Conservation (phyloP, 2,329 filamentous ascomycete species). For the Aspergillus clavatus region DNA sequence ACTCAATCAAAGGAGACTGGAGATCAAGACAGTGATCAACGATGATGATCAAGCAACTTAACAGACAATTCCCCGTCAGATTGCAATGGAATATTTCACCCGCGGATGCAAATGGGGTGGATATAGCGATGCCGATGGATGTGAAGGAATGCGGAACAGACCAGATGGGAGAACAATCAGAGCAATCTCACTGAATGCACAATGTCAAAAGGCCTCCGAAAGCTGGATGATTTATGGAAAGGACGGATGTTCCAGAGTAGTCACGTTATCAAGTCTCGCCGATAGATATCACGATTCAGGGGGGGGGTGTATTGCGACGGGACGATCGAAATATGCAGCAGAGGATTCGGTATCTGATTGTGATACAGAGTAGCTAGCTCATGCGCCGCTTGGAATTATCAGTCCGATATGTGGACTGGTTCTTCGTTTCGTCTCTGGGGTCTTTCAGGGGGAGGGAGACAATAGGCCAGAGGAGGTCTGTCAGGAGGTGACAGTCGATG, state of each 20-base stretch:
- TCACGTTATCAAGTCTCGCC: neutral
- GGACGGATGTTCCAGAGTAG: neutral
- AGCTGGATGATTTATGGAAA: neutral
- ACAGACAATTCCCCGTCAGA: too few species aligned
- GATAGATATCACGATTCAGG: neutral
- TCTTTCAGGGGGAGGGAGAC: neutral
- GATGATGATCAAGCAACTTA: neutral
- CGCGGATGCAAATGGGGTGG: too few species aligned
- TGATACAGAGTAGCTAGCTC: neutral
- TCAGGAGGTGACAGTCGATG: too few species aligned
- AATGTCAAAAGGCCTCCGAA: neutral
- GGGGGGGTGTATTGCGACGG: neutral
- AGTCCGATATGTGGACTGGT: neutral
- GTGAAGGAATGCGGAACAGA: too few species aligned
- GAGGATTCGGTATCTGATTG: neutral
- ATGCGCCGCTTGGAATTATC: neutral
- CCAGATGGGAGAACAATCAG: too few species aligned
- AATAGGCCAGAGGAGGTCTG: neutral
- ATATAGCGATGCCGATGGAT: too few species aligned
- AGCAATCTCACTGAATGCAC: too few species aligned
- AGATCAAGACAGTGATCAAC: constrained; percentile 5
- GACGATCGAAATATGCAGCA: neutral
- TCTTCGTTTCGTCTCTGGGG: neutral
- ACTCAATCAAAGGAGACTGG: neutral
- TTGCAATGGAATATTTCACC: constrained; percentile 1